Evolutionary conservation across 768 basidiomycete species (phyloP).

Genomic region (Pleurotus djamor): DNA sequence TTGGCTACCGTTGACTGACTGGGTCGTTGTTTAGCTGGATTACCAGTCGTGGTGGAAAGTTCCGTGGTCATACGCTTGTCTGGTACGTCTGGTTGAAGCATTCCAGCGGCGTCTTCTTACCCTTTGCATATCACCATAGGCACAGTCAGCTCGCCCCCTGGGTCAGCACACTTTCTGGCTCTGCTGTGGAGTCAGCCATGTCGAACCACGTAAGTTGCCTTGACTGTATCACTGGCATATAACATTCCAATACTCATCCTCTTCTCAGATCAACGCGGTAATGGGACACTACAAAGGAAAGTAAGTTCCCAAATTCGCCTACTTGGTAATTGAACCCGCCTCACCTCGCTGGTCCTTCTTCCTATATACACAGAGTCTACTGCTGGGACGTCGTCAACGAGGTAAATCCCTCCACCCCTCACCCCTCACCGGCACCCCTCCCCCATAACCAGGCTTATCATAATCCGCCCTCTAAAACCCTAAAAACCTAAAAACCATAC

Average conservation of each 20-base stretch:
- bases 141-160: constrained; percentile 45
- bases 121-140: constrained; percentile 27
- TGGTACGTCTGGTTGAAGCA: neutral
- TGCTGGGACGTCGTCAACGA: constrained; percentile 41
- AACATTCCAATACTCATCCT: neutral
- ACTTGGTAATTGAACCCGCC: neutral
- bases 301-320: constrained; percentile 24
- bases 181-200: constrained; percentile 35
- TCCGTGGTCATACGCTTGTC: constrained; percentile 14
- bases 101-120: neutral
- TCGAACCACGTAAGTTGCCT: constrained; percentile 10
- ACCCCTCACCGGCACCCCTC: too few relatives aligned
- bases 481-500: too few relatives aligned
- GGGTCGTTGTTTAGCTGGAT: neutral
- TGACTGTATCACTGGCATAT: constrained; percentile 18
- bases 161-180: constrained; percentile 53
- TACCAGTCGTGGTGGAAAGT: constrained; percentile 32
- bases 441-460: too few relatives aligned
- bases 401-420: constrained; percentile 12
- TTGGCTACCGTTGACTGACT: neutral
- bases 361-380: neutral
- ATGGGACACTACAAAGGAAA: constrained; percentile 54
- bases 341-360: neutral
- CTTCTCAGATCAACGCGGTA: constrained; percentile 46
- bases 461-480: neutral